phyloP scores from a whole-genome alignment of 768 basidiomycete species.

The Amanita rubescens region DNA sequence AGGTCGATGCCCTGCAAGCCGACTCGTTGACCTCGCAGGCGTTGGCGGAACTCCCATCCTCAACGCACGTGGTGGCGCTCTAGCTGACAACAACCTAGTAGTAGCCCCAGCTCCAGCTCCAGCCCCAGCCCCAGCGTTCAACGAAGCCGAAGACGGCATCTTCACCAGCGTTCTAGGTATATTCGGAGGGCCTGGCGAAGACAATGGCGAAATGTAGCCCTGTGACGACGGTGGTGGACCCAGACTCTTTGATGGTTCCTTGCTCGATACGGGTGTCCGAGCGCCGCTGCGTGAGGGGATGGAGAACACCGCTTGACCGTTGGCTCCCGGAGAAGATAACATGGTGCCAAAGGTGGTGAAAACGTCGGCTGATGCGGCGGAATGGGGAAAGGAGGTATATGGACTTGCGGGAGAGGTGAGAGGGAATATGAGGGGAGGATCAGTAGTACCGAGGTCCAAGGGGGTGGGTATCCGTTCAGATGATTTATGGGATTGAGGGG shows the following conservation, averaged over 20 bases:
- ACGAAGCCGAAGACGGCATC: background rate
- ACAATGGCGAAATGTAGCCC: background rate
- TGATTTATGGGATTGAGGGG: slow-evolving; percentile 10
- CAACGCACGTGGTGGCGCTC: background rate
- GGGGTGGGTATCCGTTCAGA: slow-evolving; percentile 4
- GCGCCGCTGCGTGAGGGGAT: background rate
- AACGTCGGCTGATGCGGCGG: slow-evolving; percentile 3
- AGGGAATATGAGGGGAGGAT: background rate
- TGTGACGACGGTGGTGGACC: background rate
- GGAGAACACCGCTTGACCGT: slow-evolving; percentile 7
- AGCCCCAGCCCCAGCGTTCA: background rate
- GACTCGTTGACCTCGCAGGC: slow-evolving; percentile 34
- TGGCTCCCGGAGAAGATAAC: background rate
- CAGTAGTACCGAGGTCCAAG: background rate
- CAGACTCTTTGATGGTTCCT: background rate
- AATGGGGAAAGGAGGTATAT: background rate
- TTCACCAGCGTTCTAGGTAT: background rate
- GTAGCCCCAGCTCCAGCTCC: background rate
- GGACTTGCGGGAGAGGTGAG: background rate
- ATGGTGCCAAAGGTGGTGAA: slow-evolving; percentile 9
- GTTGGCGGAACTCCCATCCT: background rate
- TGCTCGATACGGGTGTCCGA: background rate
- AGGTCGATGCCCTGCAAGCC: slow-evolving; percentile 29
- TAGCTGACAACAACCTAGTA: background rate
- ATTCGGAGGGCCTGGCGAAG: background rate